Evolutionary conservation across 352 stramenopile genomes (phyloP), one percentile per base, ranked within the genome.

Genomic region (Globisporangium viniferum): DNA sequence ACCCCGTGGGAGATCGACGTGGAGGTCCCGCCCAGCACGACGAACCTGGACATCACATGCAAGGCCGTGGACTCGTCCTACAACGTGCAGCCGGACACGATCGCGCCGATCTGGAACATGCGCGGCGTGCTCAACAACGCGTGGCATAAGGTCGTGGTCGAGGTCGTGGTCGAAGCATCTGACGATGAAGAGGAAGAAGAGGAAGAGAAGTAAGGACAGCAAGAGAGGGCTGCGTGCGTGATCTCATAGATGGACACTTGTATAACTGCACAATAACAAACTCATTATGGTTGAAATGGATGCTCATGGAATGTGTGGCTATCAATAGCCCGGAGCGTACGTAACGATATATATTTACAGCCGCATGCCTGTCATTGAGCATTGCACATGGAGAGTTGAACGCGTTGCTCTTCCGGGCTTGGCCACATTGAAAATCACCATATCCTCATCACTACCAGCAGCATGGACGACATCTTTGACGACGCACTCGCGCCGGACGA

Each of bases 61-160:
- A 98, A 98, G 70, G 97, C 95, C 3, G 89, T 98, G 9, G 97
- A 99, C 76, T 84, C 83, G 41, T 96, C 91, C 1, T 98, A 98
- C 77, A 99, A 99, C 74, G 90, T 95, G 18, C 97, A 99, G 78
- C 98, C 98, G 1, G 97, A 99, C 72, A 95, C 80, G 22, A 96
- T 94, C 70, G 91, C 89, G 59, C 90, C 96, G 29, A 97, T 98
- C 64, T 99, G 97, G 97, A 99, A 99, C 86, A 93, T 99, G 73
- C 84, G 97, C 59, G 98, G 98, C 51, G 83, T 99, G 41, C 81
- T 98, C 22, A 99, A 98, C 73, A 99, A 99, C 72, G 92, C 90
- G 29, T 99, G 97, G 96, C 96, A 97, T 64, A 84, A 91, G 31
- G 86, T 97, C 39, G 78, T 78, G n/a, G 84, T 95, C 33, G 64